Base-by-base conservation (phyloP, 2,329 filamentous ascomycete genomes). In the Penicillium griseofulvum region DNA sequence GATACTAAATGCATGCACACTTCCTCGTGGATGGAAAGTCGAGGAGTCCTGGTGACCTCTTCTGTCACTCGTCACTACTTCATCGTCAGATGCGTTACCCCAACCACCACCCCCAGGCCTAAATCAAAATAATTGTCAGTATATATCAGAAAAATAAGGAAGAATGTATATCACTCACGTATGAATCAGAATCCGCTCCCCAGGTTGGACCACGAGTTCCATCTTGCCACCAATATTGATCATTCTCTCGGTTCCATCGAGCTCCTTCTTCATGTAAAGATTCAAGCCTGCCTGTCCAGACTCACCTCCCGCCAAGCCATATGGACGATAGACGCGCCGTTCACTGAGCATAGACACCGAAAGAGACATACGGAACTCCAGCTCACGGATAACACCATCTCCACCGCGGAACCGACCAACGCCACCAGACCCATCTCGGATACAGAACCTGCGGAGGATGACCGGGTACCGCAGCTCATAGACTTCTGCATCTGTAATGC, bases 401-500 rank as follows among this genome's bases (percentile, higher is more conserved):
- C 89, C 89, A 19, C 89, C 89, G 0, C 73, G 72, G 65, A 89
- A 83, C 66, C 82, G 80, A 0, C 89, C 89, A 3, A 68, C 67
- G 0, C 89, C 89, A 0, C 84, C 85, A 36, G 83, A 86, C 0
- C 82, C 85, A 1, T 74, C 64, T 1, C 88, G 76, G 12, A 93
- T 76, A 6, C 81, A 80, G 68, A 91, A 92, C 60, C 87, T 82
- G 3, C 86, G 79, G 34, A 93, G 73, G 1, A 93, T 74, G 1
- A 91, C 87, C 0, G 88, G 88, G 64, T 91, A 91, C 3, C 89
- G 78, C 26, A 87, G 80, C 74, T 93, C 89, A 60, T 92, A 88
- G n/a, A 91, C 83, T 69, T 93, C 89, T 0, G 87, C 80, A 69
- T 93, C 89, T 0, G 89, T 91, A 68, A 92, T 92, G 14, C 88